Evolutionary conservation across 768 basidiomycete genomes (phyloP), one percentile per base, ranked within the genome.

Genomic region (Mycena latifolia): DNA sequence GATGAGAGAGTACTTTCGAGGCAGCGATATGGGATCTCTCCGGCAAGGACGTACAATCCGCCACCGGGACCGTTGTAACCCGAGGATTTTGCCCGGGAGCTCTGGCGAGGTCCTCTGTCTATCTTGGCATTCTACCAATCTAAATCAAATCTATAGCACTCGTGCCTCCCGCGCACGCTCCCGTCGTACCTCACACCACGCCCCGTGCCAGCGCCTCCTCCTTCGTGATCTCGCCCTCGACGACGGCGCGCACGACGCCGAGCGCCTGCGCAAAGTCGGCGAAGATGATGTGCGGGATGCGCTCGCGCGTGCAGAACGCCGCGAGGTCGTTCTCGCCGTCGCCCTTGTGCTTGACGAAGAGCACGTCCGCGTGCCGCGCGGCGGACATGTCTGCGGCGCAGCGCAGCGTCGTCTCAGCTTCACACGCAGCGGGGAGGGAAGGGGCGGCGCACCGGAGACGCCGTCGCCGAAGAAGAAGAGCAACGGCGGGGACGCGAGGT

Each of bases 401-500:
- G n/a, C n/a, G n/a, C n/a, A n/a, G n/a, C n/a, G n/a, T n/a, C n/a
- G n/a, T n/a, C n/a, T n/a, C n/a, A n/a, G n/a, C n/a, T n/a, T n/a
- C n/a, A n/a, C n/a, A n/a, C n/a, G n/a, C n/a, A n/a, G n/a, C n/a
- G n/a, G n/a, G n/a, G n/a, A n/a, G n/a, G n/a, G n/a, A n/a, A n/a
- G n/a, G n/a, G n/a, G n/a, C n/a, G n/a, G 79, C 86, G 45, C 63
- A 93, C 95, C 95, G 61, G 94, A 96, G 54, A 98, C 98, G 35
- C 98, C 98, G 76, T 99, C 98, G 0, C 98, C 98, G 69, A 98
- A 96, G 87, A 98, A 99, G 80, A 99, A 97, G 12, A 97, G 82
- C 2, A 86, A 89, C 3, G 98, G 97, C 6, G 90, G 88, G 51
- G 87, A 75, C 8, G 81, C 71, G 46, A 96, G 84, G 45, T 83